phyloP scores from a whole-genome alignment of 176 grass and related monocot species.

The Juncus inflexus region DNA sequence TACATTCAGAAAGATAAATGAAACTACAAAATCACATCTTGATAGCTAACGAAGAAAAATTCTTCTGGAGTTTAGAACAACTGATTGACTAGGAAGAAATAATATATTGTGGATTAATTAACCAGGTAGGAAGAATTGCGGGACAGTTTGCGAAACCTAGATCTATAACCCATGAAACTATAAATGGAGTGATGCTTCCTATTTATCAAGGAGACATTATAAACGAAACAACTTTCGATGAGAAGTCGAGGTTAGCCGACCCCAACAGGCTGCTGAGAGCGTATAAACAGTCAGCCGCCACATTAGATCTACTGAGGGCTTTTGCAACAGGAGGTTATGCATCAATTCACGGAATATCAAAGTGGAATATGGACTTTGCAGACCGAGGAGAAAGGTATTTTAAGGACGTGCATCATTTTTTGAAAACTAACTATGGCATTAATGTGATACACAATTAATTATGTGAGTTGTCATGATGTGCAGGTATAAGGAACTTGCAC shows the following conservation, averaged over 20 bases:
- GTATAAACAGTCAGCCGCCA: slow-evolving; percentile 43
- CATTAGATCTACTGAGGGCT: slow-evolving; percentile 44
- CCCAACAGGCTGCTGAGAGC: slow-evolving; percentile 39
- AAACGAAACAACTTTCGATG: slow-evolving; percentile 36
- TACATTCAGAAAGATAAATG: no score
- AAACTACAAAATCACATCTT: no score
- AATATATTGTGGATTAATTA: slow-evolving; percentile 2
- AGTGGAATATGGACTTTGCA: slow-evolving; percentile 49
- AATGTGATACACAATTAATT: slow-evolving; percentile 23
- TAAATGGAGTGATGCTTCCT: slow-evolving; percentile 39
- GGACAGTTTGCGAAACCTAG: slow-evolving; percentile 54
- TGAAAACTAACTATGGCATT: background rate
- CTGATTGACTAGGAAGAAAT: no score
- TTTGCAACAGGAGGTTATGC: slow-evolving; percentile 41
- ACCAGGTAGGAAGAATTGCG: slow-evolving; percentile 53
- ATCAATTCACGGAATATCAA: slow-evolving; percentile 36
- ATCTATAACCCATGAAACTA: slow-evolving; percentile 35
- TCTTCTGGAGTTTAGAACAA: no score
- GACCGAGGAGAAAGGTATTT: slow-evolving; percentile 40
- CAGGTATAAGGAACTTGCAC: slow-evolving; percentile 39
- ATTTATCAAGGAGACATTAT: slow-evolving; percentile 51
- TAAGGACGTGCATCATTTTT: background rate
- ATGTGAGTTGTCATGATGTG: background rate
- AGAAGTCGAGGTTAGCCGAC: slow-evolving; percentile 41
- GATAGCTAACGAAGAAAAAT: no score